phyloP scores from a whole-genome alignment of 169 alveolate genomes.

The Cryptosporidium ubiquitum region DNA sequence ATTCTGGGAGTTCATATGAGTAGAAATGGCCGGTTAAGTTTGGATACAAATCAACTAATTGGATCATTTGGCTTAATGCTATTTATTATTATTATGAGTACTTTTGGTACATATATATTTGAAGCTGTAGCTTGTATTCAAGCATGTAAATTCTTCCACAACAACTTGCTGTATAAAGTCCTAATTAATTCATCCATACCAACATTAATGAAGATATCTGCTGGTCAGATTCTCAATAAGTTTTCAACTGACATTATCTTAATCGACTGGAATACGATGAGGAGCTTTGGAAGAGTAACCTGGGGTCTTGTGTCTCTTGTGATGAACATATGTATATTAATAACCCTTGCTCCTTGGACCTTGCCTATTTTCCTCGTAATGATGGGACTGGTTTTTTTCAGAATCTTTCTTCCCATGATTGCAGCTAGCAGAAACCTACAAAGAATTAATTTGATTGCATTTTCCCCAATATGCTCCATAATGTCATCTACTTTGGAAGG shows the following conservation, averaged over 20 bases:
- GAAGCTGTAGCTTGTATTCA: slow-evolving; percentile 65
- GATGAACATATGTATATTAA: slow-evolving; percentile 11
- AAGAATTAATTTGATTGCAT: slow-evolving; percentile 55
- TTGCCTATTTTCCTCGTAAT: slow-evolving; percentile 37
- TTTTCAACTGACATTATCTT: slow-evolving; percentile 48
- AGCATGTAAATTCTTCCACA: slow-evolving; percentile 56
- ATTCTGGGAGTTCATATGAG: slow-evolving; percentile 12
- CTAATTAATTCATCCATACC: slow-evolving; percentile 45
- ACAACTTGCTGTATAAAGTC: slow-evolving; percentile 15
- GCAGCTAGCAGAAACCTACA: slow-evolving; percentile 60
- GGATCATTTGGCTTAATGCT: slow-evolving; percentile 27
- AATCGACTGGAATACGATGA: slow-evolving; percentile 66
- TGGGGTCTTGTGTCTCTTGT: slow-evolving; percentile 54
- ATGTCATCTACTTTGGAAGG: slow-evolving; percentile 70
- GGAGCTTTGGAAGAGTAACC: slow-evolving; percentile 60
- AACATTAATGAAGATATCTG: slow-evolving; percentile 41
- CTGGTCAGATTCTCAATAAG: slow-evolving; percentile 56
- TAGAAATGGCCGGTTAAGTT: background rate
- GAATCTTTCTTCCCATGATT: slow-evolving; percentile 35
- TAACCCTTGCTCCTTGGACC: slow-evolving; percentile 73
- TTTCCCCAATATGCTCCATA: slow-evolving; percentile 70
- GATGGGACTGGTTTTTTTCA: background rate
- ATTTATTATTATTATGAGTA: slow-evolving; percentile 26
- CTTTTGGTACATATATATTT: slow-evolving; percentile 10
- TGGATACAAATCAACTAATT: slow-evolving; percentile 18